phyloP scores from a whole-genome alignment of 352 stramenopile genomes.

The Pythium chondricola region DNA sequence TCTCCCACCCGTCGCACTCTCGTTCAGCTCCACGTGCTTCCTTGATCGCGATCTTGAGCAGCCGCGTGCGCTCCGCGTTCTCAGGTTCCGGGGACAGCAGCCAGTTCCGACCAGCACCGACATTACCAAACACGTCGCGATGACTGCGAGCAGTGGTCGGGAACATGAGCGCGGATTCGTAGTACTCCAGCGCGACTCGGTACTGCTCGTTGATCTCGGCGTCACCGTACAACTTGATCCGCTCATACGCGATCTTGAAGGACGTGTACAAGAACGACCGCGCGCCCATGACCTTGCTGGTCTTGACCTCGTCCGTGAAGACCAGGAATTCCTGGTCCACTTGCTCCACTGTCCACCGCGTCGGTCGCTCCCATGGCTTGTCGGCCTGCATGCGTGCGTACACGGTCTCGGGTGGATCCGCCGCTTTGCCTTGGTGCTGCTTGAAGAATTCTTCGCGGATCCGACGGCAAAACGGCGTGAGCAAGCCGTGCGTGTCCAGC shows the following conservation, averaged over 20 bases:
- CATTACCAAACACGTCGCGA: constrained; percentile 8
- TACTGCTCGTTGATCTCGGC: constrained; percentile 44
- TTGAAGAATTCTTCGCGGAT: constrained; percentile 32
- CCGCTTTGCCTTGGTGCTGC: constrained; percentile 24
- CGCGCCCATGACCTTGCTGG: constrained; percentile 1
- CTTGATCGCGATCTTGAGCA: constrained; percentile 9
- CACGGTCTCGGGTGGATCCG: constrained; percentile 44
- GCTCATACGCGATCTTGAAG: constrained; percentile 36
- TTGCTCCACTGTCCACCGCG: constrained; percentile 36
- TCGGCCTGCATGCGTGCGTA: constrained; percentile 44
- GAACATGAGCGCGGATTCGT: constrained; percentile 44
- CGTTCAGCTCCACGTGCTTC: not conserved
- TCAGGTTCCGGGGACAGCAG: constrained; percentile 16
- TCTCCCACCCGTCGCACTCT: not conserved
- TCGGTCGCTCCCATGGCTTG: constrained; percentile 23
- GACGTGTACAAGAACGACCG: constrained; percentile 10
- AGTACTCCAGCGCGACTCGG: constrained; percentile 48
- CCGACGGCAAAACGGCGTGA: constrained; percentile 31
- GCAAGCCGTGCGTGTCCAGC: constrained; percentile 32
- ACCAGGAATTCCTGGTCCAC: constrained; percentile 34
- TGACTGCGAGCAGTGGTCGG: constrained; percentile 9
- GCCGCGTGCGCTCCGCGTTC: constrained; percentile 12
- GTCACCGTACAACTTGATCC: constrained; percentile 30
- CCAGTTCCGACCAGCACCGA: constrained; percentile 22
- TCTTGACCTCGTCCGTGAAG: not conserved